Conservation (phyloP, 805 yeast genomes). For the Ogataea trehalophila region DNA sequence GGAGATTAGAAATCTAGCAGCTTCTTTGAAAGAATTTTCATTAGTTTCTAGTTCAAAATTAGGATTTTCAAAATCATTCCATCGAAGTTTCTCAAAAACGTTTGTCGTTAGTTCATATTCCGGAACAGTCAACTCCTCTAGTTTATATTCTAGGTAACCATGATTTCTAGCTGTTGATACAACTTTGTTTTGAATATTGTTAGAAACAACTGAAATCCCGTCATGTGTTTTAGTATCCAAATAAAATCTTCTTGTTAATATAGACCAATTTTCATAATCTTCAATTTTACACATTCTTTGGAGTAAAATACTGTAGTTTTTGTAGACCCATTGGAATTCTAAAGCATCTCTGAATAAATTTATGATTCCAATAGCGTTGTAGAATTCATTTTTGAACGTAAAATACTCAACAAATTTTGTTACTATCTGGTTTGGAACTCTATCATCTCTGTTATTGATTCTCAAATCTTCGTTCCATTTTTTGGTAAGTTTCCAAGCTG, state of each 20-base stretch:
- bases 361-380: constrained; percentile 21
- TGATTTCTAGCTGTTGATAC: constrained; percentile 3
- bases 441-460: not conserved
- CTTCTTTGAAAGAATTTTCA: constrained; percentile 4
- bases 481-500: constrained; percentile 12
- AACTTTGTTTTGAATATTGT: not conserved
- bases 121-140: constrained; percentile 3
- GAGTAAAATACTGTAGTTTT: constrained; percentile 10
- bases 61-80: constrained; percentile 10
- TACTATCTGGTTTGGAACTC: constrained; percentile 6
- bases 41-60: constrained; percentile 4
- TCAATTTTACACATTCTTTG: constrained; percentile 7
- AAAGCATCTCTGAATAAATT: constrained; percentile 10
- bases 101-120: constrained; percentile 9
- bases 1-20: constrained; percentile 3
- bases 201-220: constrained; percentile 2
- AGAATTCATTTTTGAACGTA: constrained; percentile 8
- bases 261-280: constrained; percentile 15
- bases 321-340: constrained; percentile 10
- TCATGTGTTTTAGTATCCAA: constrained; percentile 12
- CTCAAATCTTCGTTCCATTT: not conserved
- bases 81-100: constrained; percentile 9
- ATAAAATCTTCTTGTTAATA: constrained; percentile 15
- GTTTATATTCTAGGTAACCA: constrained; percentile 7
- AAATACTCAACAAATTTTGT: constrained; percentile 15